phyloP scores from a whole-genome alignment of 1,284 basidiomycete species.

The Ceratobasidium sp. region DNA sequence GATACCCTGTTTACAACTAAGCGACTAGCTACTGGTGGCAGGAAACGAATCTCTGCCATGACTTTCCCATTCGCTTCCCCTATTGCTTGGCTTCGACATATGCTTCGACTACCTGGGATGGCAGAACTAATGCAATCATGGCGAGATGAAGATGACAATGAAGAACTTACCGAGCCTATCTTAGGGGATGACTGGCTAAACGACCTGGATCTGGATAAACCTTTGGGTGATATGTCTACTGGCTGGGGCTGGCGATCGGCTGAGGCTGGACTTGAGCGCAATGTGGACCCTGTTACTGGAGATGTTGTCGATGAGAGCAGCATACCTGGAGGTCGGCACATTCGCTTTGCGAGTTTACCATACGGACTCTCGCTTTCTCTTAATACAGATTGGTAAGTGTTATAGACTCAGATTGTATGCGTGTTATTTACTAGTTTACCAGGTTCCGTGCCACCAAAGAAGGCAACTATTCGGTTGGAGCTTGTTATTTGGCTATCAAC shows the following conservation, averaged over 20 bases:
- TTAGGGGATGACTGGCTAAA: background rate
- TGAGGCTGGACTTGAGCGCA: background rate
- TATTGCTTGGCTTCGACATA: constrained; percentile 9
- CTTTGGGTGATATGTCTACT: background rate
- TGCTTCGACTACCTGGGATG: constrained; percentile 8
- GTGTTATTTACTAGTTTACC: too few relatives aligned
- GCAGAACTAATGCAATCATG: constrained; percentile 22
- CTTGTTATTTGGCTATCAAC: constrained; percentile 9
- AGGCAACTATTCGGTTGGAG: background rate
- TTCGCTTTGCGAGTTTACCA: constrained; percentile 3
- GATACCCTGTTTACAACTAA: background rate
- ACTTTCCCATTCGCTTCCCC: constrained; percentile 23
- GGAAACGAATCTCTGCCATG: background rate
- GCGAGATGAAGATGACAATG: background rate
- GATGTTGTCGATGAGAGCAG: background rate
- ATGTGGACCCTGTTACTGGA: background rate
- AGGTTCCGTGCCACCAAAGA: constrained; percentile 24
- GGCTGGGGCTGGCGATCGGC: constrained; percentile 26
- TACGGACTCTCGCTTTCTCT: background rate
- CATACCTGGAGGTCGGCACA: background rate
- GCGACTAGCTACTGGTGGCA: background rate
- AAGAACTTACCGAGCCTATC: background rate
- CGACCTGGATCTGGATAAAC: background rate
- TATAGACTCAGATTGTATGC: too few relatives aligned
- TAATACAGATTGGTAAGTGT: too few relatives aligned